These are phyloP conservation scores for Chenopodium album DNA, from an alignment of 148 eudicot species.

Conservation along the genomic window DNA sequence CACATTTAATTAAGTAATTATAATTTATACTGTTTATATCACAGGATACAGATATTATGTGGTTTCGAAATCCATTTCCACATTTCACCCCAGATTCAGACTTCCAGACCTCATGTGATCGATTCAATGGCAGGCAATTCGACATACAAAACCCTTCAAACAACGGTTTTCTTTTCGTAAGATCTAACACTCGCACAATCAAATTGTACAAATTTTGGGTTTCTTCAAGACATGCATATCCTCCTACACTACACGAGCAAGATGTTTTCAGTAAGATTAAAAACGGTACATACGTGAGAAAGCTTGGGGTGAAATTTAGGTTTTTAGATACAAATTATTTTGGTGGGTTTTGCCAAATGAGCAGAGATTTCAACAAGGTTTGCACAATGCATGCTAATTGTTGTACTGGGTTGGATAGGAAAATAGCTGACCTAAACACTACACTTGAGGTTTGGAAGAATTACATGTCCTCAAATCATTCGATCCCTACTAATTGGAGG, in stretches of 20 bases:
- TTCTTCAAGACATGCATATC: conserved; percentile 32
- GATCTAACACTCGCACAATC: conserved; percentile 44
- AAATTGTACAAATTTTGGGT: conserved; percentile 53
- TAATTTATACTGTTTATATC: neutral
- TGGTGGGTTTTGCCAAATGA: conserved; percentile 63
- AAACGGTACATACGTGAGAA: conserved; percentile 25
- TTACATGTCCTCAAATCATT: conserved; percentile 25
- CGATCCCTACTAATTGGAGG: conserved; percentile 30
- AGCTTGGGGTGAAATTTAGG: conserved; percentile 40
- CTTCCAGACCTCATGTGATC: conserved; percentile 66
- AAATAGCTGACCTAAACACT: conserved; percentile 45
- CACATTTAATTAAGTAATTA: neutral
- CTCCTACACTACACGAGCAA: conserved; percentile 51
- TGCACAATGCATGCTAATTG: conserved; percentile 83
- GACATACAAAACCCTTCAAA: conserved; percentile 42
- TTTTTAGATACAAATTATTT: conserved; percentile 52
- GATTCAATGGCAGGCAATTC: conserved; percentile 27
- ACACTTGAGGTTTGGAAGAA: conserved; percentile 58
- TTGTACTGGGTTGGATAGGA: conserved; percentile 48
- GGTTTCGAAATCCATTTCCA: conserved; percentile 61
- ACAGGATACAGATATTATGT: conserved; percentile 64
- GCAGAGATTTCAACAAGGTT: conserved; percentile 47
- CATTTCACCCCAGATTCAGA: conserved; percentile 43
- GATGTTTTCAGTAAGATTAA: conserved; percentile 51
- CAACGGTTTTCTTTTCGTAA: conserved; percentile 50